Evolutionary conservation across 768 basidiomycete genomes (phyloP), one percentile per base, ranked within the genome.

Genomic region (Mycena vitilis): DNA sequence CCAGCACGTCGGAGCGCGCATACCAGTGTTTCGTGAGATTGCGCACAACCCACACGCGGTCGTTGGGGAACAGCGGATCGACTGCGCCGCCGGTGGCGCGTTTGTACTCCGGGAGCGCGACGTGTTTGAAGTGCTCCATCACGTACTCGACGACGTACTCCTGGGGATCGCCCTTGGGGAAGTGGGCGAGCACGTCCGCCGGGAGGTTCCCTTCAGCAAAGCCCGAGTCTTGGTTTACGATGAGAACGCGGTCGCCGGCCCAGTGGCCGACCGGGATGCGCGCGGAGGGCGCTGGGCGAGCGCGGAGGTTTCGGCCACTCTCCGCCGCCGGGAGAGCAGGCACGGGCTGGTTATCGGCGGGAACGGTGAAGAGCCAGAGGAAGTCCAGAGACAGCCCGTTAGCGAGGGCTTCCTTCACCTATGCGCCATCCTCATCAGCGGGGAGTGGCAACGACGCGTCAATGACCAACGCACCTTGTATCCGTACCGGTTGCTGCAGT

Each of bases 171-270:
- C 30, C 53, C 15, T 40, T 36, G 13, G 54, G 60, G 60, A 37
- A 67, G 16, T n/a, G 15, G 2, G 59, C 23, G 25, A 61, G 23
- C 7, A 67, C 42, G 23, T 56, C 54, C 4, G 59, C 38, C 0
- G 66, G 60, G 60, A 67, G 25, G 20, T 56, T 20, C 2, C 16
- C 16, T 2, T 11, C 0, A 0, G 66, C 54, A 13, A 5, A 9
- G 6, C 66, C 66, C 23, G 6, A 9, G 60, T 67, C n/a, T 11
- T 62, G 25, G 60, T 68, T 55, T 10, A 51, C 54, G 40, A 68
- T 57, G 55, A 68, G 48, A 48, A 68, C 55, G 22, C 66, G 66
- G 22, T 68, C 66, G 8, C 66, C 66, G 8, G 66, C 66, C 66
- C 61, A 68, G 66, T 68, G 61, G 30, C 66, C 66, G 11, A 68